These are phyloP conservation scores for Aschersonia sp. DNA, from an alignment of 2,329 filamentous ascomycete genomes.

Conservation along the genomic window DNA sequence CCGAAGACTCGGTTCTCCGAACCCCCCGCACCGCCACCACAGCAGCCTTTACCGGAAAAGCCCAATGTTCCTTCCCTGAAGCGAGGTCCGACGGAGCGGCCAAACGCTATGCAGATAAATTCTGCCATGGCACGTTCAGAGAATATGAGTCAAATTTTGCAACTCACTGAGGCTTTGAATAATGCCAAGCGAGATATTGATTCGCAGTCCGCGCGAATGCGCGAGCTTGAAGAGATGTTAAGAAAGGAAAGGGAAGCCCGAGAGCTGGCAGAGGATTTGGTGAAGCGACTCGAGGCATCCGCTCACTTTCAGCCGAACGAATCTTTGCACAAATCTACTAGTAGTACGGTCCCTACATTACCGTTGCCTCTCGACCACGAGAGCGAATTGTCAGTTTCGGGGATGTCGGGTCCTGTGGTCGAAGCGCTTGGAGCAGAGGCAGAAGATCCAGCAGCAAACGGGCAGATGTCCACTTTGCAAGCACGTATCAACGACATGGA, in stretches of 20 bases:
- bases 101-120: conserved; percentile 35
- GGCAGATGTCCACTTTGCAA: conserved; percentile 29
- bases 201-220: conserved; percentile 63
- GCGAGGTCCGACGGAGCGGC: conserved; percentile 60
- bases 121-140: conserved; percentile 45
- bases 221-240: conserved; percentile 60
- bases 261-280: conserved; percentile 70
- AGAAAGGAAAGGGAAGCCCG: conserved; percentile 68
- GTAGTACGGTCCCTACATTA: no score
- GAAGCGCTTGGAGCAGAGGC: background rate
- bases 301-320: conserved; percentile 19
- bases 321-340: background rate
- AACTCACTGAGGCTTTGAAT: conserved; percentile 72
- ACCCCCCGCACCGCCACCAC: conserved; percentile 82
- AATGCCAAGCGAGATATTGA: conserved; percentile 78
- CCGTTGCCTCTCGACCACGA: no score
- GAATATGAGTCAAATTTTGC: conserved; percentile 58
- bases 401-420: background rate
- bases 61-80: conserved; percentile 67
- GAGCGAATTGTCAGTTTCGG: no score
- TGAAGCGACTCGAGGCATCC: conserved; percentile 51
- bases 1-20: conserved; percentile 78
- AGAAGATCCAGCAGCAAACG: conserved; percentile 5
- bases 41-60: conserved; percentile 86
- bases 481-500: conserved; percentile 62